phyloP scores from a whole-genome alignment of 441 rosid genomes.

The Daphne laureola region DNA sequence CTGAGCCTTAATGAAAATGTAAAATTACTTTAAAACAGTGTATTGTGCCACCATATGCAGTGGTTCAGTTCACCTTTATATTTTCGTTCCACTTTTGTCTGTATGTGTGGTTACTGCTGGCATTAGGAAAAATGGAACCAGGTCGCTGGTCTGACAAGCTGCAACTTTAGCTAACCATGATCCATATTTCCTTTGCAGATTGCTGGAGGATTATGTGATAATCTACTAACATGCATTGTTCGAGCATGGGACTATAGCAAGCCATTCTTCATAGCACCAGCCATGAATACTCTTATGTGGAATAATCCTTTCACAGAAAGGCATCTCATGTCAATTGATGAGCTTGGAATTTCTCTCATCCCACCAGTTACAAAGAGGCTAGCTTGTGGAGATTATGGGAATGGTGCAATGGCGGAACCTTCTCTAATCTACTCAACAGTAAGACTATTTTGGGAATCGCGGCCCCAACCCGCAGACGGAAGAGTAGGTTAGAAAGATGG shows the following conservation, averaged over 20 bases:
- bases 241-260: slow-evolving; percentile 92
- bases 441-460: slow-evolving; percentile 60
- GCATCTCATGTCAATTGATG: slow-evolving; percentile 73
- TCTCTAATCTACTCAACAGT: slow-evolving; percentile 70
- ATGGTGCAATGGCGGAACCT: slow-evolving; percentile 95
- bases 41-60: too few relatives aligned
- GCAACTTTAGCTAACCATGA: too few relatives aligned
- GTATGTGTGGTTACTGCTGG: neutral
- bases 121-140: too few relatives aligned
- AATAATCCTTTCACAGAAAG: slow-evolving; percentile 79
- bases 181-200: slow-evolving; percentile 34
- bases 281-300: slow-evolving; percentile 95
- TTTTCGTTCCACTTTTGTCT: neutral
- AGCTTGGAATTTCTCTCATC: slow-evolving; percentile 80
- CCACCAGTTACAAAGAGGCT: slow-evolving; percentile 76
- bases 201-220: slow-evolving; percentile 90
- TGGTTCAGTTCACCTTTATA: too few relatives aligned
- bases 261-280: slow-evolving; percentile 75
- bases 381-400: slow-evolving; percentile 87
- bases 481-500: slow-evolving; percentile 12
- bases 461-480: slow-evolving; percentile 25
- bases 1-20: too few relatives aligned
- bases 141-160: too few relatives aligned
- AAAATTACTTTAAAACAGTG: too few relatives aligned
- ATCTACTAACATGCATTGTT: slow-evolving; percentile 72